phyloP scores from a whole-genome alignment of 2,329 filamentous ascomycete species.

The Epicoccum sorghinum region DNA sequence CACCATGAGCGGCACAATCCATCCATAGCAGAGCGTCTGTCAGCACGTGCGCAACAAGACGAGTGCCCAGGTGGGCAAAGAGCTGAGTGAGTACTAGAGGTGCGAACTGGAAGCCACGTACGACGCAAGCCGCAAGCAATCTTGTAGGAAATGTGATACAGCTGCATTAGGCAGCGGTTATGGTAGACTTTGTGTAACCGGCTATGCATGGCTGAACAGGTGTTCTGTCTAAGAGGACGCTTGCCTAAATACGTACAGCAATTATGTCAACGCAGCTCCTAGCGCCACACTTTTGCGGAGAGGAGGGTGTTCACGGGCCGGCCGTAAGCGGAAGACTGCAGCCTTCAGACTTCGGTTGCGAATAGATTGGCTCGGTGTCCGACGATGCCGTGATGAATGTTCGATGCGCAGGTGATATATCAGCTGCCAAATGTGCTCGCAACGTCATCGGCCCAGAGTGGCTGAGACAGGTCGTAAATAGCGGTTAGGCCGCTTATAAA shows the following conservation, averaged over 20 bases:
- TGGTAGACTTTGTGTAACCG: neutral
- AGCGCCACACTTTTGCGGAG: neutral
- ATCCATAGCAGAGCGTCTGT: too few relatives aligned
- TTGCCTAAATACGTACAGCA: constrained; percentile 2
- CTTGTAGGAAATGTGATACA: neutral
- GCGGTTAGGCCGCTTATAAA: constrained; percentile 6
- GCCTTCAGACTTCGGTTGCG: neutral
- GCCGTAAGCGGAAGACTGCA: constrained; percentile 25
- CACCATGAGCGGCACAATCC: neutral
- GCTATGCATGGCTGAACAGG: neutral
- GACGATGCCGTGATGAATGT: constrained; percentile 4
- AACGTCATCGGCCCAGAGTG: constrained; percentile 10
- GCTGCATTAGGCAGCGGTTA: neutral
- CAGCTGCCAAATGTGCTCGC: constrained; percentile 2
- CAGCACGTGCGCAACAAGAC: too few relatives aligned
- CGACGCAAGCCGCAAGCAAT: neutral
- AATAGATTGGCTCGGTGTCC: constrained; percentile 4
- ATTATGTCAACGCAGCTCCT: constrained; percentile 1
- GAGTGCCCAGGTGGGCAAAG: neutral
- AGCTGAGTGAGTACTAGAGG: neutral
- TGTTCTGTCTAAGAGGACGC: neutral
- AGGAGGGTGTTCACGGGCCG: constrained; percentile 27
- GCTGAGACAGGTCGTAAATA: constrained; percentile 23
- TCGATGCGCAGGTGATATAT: constrained; percentile 11
- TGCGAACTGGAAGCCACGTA: neutral